Conservation (phyloP, 2,329 filamentous ascomycete genomes). For the Penicillium nordicum region DNA sequence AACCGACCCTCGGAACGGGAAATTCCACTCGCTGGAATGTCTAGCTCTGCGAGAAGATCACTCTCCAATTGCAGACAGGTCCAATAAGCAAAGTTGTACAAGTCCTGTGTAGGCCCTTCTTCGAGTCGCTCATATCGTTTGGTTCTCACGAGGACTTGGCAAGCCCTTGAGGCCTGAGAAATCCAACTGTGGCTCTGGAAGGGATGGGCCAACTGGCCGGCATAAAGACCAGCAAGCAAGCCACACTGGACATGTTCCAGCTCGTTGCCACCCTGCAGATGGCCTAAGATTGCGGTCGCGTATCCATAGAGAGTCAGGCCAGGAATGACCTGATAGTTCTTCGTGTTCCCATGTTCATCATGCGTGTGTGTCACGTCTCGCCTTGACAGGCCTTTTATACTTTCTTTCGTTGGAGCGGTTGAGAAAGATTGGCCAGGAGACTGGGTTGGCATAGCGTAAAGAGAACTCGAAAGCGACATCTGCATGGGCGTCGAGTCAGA, state of each 20-base stretch:
- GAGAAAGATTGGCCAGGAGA: conserved; percentile 17
- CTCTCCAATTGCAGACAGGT: conserved; percentile 91
- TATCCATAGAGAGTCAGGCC: conserved; percentile 86
- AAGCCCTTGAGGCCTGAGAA: conserved; percentile 57
- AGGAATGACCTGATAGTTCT: conserved; percentile 81
- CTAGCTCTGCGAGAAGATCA: conserved; percentile 86
- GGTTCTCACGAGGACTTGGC: conserved; percentile 69
- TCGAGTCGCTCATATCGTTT: conserved; percentile 35
- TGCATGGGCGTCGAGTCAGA: conserved; percentile 25
- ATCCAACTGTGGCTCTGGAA: conserved; percentile 79
- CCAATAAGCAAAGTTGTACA: conserved; percentile 79
- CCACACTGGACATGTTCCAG: conserved; percentile 81
- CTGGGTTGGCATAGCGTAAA: conserved; percentile 17
- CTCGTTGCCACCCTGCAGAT: conserved; percentile 72
- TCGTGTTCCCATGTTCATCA: conserved; percentile 29
- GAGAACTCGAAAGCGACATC: conserved; percentile 20
- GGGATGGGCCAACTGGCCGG: conserved; percentile 80
- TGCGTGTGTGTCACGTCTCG: conserved; percentile 11
- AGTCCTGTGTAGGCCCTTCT: conserved; percentile 50
- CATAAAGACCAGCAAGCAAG: conserved; percentile 81
- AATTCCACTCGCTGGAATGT: conserved; percentile 60
- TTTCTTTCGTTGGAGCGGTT: conserved; percentile 9
- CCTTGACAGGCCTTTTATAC: conserved; percentile 11
- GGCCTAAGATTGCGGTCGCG: conserved; percentile 81
- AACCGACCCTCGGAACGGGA: conserved; percentile 52